Percentiles rank a stretch among this genome's conserved stretches.
phyloP scores from a whole-genome alignment of 2,329 filamentous ascomycete genomes.

The Nectriaceae sp. region DNA sequence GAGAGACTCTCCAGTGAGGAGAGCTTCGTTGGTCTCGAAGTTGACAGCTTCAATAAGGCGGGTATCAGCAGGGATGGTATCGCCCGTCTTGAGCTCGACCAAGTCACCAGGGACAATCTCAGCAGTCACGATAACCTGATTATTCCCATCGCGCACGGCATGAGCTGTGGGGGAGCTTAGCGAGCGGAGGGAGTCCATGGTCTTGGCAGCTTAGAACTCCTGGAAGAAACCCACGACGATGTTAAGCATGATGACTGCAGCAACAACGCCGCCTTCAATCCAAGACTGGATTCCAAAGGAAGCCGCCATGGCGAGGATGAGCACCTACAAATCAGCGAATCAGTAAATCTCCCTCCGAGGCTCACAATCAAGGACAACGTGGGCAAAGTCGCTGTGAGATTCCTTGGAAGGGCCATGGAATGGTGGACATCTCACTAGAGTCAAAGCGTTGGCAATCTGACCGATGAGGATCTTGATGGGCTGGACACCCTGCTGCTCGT shows the following conservation, averaged over 20 bases:
- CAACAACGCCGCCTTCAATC: slow-evolving; percentile 55
- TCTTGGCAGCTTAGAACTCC: slow-evolving; percentile 43
- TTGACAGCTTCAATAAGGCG: slow-evolving; percentile 58
- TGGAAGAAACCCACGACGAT: slow-evolving; percentile 50
- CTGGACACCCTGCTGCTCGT: slow-evolving; percentile 60
- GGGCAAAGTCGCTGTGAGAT: slow-evolving; percentile 4
- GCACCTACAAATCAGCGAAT: slow-evolving; percentile 35
- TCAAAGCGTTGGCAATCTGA: slow-evolving; percentile 71
- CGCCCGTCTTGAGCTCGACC: slow-evolving; percentile 50
- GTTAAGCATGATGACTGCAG: slow-evolving; percentile 54
- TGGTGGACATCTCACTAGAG: slow-evolving; percentile 49
- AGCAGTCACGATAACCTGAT: slow-evolving; percentile 36
- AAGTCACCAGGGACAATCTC: slow-evolving; percentile 58
- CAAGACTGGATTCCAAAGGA: slow-evolving; percentile 53
- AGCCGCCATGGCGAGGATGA: slow-evolving; percentile 62
- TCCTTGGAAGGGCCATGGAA: neutral
- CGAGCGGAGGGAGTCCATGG: slow-evolving; percentile 41
- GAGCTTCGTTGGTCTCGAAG: slow-evolving; percentile 63
- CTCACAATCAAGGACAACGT: neutral
- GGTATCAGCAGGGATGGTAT: slow-evolving; percentile 59
- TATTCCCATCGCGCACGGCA: slow-evolving; percentile 40
- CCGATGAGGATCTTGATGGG: slow-evolving; percentile 64
- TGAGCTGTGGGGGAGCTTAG: slow-evolving; percentile 39
- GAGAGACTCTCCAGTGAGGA: slow-evolving; percentile 61
- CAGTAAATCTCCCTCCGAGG: no score